Base-by-base conservation (phyloP, 768 basidiomycete genomes). In the Mycena olivaceomarginata region DNA sequence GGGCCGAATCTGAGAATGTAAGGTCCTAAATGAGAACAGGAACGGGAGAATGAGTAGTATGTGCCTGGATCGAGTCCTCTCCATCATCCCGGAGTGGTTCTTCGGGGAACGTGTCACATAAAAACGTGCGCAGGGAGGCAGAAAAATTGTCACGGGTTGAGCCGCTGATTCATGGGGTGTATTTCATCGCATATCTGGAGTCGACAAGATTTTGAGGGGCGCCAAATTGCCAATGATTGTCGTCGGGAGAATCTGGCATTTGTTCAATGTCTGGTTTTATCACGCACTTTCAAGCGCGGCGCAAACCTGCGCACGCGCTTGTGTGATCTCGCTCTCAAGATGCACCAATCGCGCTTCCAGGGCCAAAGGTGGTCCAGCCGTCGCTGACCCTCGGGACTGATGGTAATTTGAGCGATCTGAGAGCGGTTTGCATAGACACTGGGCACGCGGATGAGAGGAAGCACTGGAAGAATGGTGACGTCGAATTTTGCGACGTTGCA, bases 171-270 rank as follows among this genome's bases (percentile, higher is more conserved):
- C 48, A 51, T 6, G 16, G 15, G 15, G 48, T 8, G 18, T 51
- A 1, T 51, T 51, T 12, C 48, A 51, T 51, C 48, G 48, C 48
- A 51, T 15, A 51, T 51, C 48, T 12, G 48, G 48, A 51, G 48
- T 51, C 48, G 15, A 16, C 48, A 6, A 51, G 48, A 51, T 51
- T 13, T 18, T 51, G 6, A 6, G 48, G 48, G 16, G 48, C 6
- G 12, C 48, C 48, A 15, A 51, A 16, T 51, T 18, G 60, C 74
- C 74, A 75, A 25, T 75, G 74, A 5, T 40, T 18, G 12, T 70
- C 59, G 5, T 45, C n/a, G 13, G 46, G 43, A 46, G 53, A 15
- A 9, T 70, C 75, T 13, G 41, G 22, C 4, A 39, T 16, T 12
- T 56, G 16, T 45, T 57, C 16, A 22, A 74, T 65, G 39, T 48